Percentiles rank a stretch among this genome's conserved stretches.
Evolutionary conservation across 768 basidiomycete genomes (phyloP).

Genomic region (Russula earlei): DNA sequence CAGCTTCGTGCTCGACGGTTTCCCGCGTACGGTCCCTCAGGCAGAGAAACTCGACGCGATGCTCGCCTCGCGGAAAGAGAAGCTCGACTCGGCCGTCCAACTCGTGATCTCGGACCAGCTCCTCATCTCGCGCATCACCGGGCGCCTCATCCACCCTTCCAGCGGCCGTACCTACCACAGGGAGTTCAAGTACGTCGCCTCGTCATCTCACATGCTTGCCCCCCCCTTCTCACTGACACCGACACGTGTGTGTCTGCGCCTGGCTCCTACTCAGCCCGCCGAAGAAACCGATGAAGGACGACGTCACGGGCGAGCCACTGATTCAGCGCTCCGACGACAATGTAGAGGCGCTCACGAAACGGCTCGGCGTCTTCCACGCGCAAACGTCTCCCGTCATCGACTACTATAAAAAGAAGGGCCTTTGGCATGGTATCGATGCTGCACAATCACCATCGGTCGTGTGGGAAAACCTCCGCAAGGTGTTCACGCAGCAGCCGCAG

Average conservation of each 20-base stretch:
- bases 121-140: slow-evolving; percentile 95
- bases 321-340: slow-evolving; percentile 98
- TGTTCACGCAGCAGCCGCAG: slow-evolving; percentile 46
- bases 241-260: background rate
- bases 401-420: slow-evolving; percentile 86
- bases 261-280: slow-evolving; percentile 64
- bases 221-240: background rate
- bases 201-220: background rate
- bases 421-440: slow-evolving; percentile 89
- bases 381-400: slow-evolving; percentile 95
- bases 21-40: slow-evolving; percentile 94
- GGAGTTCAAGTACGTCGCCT: slow-evolving; percentile 71
- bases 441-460: slow-evolving; percentile 89
- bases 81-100: slow-evolving; percentile 86
- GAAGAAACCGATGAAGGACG: slow-evolving; percentile 91
- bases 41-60: slow-evolving; percentile 93
- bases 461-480: slow-evolving; percentile 70
- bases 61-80: slow-evolving; percentile 75
- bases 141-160: slow-evolving; percentile 83
- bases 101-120: slow-evolving; percentile 89
- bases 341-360: slow-evolving; percentile 86
- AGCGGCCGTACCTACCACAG: slow-evolving; percentile 91
- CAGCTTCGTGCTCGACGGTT: slow-evolving; percentile 98
- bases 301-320: slow-evolving; percentile 90
- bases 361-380: slow-evolving; percentile 78